Evolutionary conservation across 2,329 filamentous ascomycete genomes (phyloP), one percentile per base, ranked within the genome.

Genomic region (Diaporthe australafricana): DNA sequence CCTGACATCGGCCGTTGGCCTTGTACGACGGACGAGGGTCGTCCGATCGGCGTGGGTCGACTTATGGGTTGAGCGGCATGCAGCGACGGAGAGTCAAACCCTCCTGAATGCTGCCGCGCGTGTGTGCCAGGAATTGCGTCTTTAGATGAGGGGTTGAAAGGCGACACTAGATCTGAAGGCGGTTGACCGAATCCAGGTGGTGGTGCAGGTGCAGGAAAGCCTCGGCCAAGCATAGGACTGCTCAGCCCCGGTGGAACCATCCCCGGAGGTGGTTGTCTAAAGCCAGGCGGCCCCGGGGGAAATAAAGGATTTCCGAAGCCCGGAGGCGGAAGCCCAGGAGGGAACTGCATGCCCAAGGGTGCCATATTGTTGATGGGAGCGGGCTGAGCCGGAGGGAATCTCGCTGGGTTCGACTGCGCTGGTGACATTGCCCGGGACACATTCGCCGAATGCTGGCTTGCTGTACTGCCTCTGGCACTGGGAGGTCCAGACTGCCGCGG

Each of bases 21-120:
- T 57, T 88, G 86, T 20, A 87, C 87, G 30, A 89, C 90, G 80
- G 95, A 98, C 20, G 92, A 91, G 0, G 96, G 96, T 42, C 95
- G 90, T 74, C 96, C 94, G 74, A 98, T 98, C 0, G 96, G 96
- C 30, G 93, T 90, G 32, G 95, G 96, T 68, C 95, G 89, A 56
- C 92, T 89, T 73, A 97, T 96, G 1, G 94, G 93, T 74, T 94
- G 92, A 42, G 91, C 87, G 68, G 89, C 85, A 14, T 86, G 81
- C 32, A 83, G 81, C 9, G 83, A 79, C 5, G 81, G 76, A n/a
- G 84, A 85, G 0, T 95, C 93, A 73, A 92, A 90, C 16, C 92
- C 91, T 16, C 86, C 87, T 7, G 94, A 97, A 14, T 90, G 87
- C 76, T 97, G 94, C 74, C 95, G 89, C 11, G 92, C 92, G 81